Evolutionary conservation across 2,329 filamentous ascomycete species (phyloP).

Genomic region (Pseudohalonectria lignicola): DNA sequence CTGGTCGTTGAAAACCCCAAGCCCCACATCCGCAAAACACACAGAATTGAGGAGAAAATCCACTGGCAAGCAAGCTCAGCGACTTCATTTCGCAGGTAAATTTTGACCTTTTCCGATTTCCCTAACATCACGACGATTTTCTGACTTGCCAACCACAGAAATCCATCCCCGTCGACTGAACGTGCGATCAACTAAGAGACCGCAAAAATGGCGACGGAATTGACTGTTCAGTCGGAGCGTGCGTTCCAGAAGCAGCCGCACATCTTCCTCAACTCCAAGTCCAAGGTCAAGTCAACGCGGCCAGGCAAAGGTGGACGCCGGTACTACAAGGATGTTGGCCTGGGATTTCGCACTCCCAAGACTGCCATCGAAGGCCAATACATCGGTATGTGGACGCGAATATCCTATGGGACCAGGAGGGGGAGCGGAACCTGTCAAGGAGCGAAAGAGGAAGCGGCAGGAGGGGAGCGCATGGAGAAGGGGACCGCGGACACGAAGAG

Average conservation of each 20-base stretch:
- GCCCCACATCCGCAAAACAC: background rate
- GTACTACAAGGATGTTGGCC: constrained; percentile 98
- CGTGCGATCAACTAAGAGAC: constrained; percentile 18
- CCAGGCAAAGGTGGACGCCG: constrained; percentile 87
- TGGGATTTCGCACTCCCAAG: constrained; percentile 98
- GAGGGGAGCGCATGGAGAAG: too few relatives aligned
- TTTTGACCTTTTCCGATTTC: background rate
- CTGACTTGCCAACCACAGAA: too few relatives aligned
- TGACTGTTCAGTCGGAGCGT: constrained; percentile 99
- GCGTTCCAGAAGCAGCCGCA: constrained; percentile 99
- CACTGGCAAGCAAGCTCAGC: too few relatives aligned
- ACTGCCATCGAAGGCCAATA: constrained; percentile 97
- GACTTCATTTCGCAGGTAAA: too few relatives aligned
- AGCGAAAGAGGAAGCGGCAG: background rate
- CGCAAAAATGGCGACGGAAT: constrained; percentile 88
- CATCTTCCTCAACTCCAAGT: constrained; percentile 98
- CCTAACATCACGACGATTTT: too few relatives aligned
- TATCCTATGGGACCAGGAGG: background rate
- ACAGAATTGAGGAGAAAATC: background rate
- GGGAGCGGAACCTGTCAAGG: background rate
- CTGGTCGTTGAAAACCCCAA: too few relatives aligned
- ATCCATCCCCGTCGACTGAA: constrained; percentile 3
- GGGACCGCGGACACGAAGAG: background rate
- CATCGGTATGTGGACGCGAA: constrained; percentile 67
- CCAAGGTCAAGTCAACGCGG: constrained; percentile 71